Percentiles rank a stretch among this genome's conserved stretches.
These are phyloP conservation scores for Nemania sp. DNA, from an alignment of 2,329 filamentous ascomycete genomes.

Conservation along the genomic window DNA sequence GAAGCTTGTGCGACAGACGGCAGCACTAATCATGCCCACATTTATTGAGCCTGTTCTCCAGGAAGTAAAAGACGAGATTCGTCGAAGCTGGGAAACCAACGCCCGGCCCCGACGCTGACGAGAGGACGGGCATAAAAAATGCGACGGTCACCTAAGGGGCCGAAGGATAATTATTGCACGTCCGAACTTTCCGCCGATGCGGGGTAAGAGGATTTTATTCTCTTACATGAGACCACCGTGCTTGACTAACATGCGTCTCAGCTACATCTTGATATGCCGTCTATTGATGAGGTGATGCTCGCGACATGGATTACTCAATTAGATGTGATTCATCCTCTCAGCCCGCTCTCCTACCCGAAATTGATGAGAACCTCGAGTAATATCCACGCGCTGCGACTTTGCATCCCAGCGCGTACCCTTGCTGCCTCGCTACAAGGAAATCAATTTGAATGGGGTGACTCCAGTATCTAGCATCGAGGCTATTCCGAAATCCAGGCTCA, in stretches of 20 bases:
- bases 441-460: slow-evolving; percentile 3
- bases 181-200: not conserved
- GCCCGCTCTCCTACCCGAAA: not conserved
- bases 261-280: not conserved
- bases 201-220: not conserved
- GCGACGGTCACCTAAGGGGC: not conserved
- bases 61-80: slow-evolving; percentile 28
- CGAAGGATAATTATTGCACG: not conserved
- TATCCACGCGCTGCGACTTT: slow-evolving; percentile 9
- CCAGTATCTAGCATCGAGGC: not conserved
- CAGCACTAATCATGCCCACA: slow-evolving; percentile 23
- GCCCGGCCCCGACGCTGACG: slow-evolving; percentile 5
- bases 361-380: not conserved
- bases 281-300: not conserved
- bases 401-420: not conserved
- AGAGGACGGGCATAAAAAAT: not conserved
- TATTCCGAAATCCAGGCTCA: slow-evolving; percentile 3
- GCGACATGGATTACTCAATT: not conserved
- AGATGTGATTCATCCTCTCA: not conserved
- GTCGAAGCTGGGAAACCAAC: slow-evolving; percentile 22
- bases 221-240: not conserved
- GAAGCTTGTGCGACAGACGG: slow-evolving; percentile 29
- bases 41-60: slow-evolving; percentile 29
- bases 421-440: not conserved
- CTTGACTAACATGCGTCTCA: slow-evolving; percentile 3